Evolutionary conservation across 306 rosid genomes (phyloP).

Genomic region (Malus sieversii): DNA sequence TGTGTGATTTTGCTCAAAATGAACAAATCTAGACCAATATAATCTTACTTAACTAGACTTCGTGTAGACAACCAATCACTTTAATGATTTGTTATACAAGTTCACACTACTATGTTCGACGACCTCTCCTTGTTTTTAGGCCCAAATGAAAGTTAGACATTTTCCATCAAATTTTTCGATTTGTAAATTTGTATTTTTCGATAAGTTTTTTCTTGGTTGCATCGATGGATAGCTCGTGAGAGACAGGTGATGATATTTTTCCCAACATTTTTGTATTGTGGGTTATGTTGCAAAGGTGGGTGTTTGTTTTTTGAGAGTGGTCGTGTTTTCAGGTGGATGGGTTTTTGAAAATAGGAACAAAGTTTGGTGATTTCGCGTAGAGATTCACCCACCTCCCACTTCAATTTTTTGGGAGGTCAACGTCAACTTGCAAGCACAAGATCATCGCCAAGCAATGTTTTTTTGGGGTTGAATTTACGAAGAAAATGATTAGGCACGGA

Average conservation of each 20-base stretch:
- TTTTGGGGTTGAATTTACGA: background rate
- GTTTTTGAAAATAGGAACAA: background rate
- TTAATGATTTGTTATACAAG: too few species aligned
- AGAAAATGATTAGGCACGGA: background rate
- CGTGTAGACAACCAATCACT: fast-evolving
- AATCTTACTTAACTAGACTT: too few species aligned
- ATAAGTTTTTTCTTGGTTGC: background rate
- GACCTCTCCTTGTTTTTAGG: background rate
- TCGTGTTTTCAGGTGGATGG: background rate
- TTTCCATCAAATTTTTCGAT: background rate
- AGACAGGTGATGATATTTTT: background rate
- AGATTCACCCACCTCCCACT: background rate
- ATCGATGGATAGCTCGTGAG: background rate
- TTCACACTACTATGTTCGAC: too few species aligned
- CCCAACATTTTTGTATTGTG: background rate
- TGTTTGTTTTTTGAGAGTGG: background rate
- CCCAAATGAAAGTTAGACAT: background rate
- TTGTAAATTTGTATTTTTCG: background rate
- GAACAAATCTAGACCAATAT: too few species aligned
- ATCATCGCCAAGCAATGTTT: background rate
- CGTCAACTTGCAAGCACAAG: background rate
- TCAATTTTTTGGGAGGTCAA: background rate
- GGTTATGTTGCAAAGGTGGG: background rate
- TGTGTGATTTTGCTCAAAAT: too few species aligned
- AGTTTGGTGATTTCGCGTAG: background rate